Conservation (phyloP, 805 yeast species). For the Zygosaccharomyces pseudorouxii region DNA sequence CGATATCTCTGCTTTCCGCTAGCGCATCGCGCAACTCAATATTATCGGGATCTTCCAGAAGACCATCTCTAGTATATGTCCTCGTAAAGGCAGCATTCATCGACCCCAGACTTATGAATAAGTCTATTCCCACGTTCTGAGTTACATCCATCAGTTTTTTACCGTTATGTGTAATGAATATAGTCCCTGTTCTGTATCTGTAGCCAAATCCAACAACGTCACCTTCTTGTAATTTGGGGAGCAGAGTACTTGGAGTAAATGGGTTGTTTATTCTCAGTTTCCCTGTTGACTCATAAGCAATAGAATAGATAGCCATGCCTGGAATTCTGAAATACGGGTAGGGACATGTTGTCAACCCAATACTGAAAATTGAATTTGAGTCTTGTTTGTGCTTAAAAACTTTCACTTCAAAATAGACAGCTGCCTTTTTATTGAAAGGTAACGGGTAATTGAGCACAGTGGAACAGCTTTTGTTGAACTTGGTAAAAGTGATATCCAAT, state of each 20-base stretch:
- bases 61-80: constrained; percentile 35
- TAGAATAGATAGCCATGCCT: constrained; percentile 63
- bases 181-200: constrained; percentile 70
- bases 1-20: constrained; percentile 23
- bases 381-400: constrained; percentile 36
- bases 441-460: constrained; percentile 37
- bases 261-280: constrained; percentile 63
- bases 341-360: constrained; percentile 69
- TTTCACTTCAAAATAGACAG: constrained; percentile 64
- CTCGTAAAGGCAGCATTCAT: constrained; percentile 38
- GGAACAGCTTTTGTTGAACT: constrained; percentile 31
- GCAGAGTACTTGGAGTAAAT: constrained; percentile 40
- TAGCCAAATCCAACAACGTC: constrained; percentile 94
- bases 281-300: constrained; percentile 72
- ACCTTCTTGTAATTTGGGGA: constrained; percentile 58
- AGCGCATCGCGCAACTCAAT: constrained; percentile 26
- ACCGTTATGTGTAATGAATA: constrained; percentile 93
- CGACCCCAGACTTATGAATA: constrained; percentile 40
- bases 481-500: constrained; percentile 32
- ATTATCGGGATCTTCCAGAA: constrained; percentile 35
- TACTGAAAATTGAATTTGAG: constrained; percentile 49
- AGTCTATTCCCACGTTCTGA: constrained; percentile 52
- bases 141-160: constrained; percentile 79
- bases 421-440: constrained; percentile 50
- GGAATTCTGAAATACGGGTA: constrained; percentile 74